A percentile compares a stretch with the other conserved stretches of the same genome.
These are phyloP conservation scores for Dryas octopetala DNA, from an alignment of 306 rosid genomes.

Conservation along the genomic window DNA sequence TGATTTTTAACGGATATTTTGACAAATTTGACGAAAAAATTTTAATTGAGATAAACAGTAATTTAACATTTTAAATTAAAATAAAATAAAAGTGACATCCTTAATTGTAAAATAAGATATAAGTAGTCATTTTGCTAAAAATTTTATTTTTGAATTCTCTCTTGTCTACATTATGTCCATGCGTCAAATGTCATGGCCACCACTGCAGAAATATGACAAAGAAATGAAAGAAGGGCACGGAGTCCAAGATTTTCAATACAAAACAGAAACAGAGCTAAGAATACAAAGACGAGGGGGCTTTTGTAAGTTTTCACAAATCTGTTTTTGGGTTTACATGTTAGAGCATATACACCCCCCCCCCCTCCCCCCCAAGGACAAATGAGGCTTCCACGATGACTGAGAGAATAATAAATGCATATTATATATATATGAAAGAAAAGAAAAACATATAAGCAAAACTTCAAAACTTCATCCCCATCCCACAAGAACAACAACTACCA, in stretches of 20 bases:
- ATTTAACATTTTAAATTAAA: no score
- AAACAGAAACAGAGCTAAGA: slow-evolving; percentile 52
- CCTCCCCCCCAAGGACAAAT: slow-evolving; percentile 37
- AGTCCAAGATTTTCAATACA: slow-evolving; percentile 61
- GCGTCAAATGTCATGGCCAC: slow-evolving; percentile 54
- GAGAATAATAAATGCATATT: background rate
- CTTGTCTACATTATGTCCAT: background rate
- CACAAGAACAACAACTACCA: slow-evolving; percentile 28
- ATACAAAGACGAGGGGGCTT: slow-evolving; percentile 46
- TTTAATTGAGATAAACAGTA: no score
- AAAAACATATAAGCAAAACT: slow-evolving; percentile 10
- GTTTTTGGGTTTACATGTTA: slow-evolving; percentile 5
- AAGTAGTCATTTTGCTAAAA: no score
- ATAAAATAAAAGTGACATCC: no score
- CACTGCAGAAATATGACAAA: slow-evolving; percentile 67
- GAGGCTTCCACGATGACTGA: slow-evolving; percentile 36
- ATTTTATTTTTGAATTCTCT: background rate
- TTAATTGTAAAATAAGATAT: no score
- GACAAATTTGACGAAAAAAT: no score
- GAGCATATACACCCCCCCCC: slow-evolving; percentile 27
- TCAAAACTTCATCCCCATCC: slow-evolving; percentile 19
- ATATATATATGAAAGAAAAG: background rate
- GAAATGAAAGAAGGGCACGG: slow-evolving; percentile 68
- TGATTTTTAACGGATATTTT: no score
- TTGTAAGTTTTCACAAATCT: slow-evolving; percentile 31